Base-by-base conservation (phyloP, 2,329 filamentous ascomycete genomes). In the Apiospora phragmitis region DNA sequence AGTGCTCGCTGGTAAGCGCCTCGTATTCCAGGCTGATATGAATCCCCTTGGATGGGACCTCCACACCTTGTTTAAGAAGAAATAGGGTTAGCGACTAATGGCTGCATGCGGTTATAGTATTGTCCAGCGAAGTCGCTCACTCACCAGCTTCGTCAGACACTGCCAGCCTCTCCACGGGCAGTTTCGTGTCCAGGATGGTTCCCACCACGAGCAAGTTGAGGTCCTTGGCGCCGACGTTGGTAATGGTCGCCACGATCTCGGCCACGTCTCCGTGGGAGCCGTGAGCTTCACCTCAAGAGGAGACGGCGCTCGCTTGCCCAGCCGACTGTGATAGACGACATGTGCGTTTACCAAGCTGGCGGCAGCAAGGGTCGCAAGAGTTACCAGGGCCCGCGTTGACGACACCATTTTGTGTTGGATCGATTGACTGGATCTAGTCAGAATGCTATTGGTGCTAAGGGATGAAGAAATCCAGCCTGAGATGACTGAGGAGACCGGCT, bases 151-250 rank as follows among this genome's bases (percentile, higher is more conserved):
- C 73, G 21, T 73, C 68, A 2, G 69, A 41, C 24, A 68, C 71
- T 12, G 49, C 51, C 35, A 76, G 65, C 42, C 72, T 75, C 32
- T 73, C 69, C 11, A 76, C 55, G 1, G 74, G 74, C 16, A 76
- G 66, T 26, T 32, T 67, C 6, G 73, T 70, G 51, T 74, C 75
- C 18, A 77, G 72, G 14, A 76, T 68, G 18, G 75, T 75, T 32
- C 76, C 75, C 26, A 76, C 69, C 38, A 70, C 75, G 47, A 77
- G 47, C 38, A 77, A 65, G 26, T 74, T 76, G 8, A 77, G 72
- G 32, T 76, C 73, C 16, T 47, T 45, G 8, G 71, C 29, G 9
- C 75, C 74, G 21, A 68, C 65, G 14, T 76, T 76, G 55, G 67
- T 73, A 51, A 76, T 73, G 18, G 70, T 76, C 8, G 73, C 74